Conservation (phyloP, 495 filamentous ascomycete species). For the Niebla homalea region DNA sequence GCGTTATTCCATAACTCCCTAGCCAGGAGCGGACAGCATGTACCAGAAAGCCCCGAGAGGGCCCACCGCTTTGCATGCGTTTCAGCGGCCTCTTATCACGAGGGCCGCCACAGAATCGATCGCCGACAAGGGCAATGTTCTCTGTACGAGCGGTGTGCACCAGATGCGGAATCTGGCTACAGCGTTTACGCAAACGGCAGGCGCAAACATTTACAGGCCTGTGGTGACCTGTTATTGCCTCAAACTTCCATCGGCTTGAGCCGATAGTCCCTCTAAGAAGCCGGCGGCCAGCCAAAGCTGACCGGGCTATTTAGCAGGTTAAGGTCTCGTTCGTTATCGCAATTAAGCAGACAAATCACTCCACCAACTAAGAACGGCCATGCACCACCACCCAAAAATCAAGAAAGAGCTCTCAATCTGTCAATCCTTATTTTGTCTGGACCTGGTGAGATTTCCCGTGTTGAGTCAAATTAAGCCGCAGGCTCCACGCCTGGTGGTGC, state of each 20-base stretch:
- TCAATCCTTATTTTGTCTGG: slow-evolving; percentile 55
- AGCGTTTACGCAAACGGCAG: neutral
- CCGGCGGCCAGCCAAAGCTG: slow-evolving; percentile 48
- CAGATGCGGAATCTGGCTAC: slow-evolving; percentile 1
- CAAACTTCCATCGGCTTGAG: slow-evolving; percentile 58
- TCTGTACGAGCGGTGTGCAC: slow-evolving; percentile 6
- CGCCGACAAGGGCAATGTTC: neutral
- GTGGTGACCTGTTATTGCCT: slow-evolving; percentile 49
- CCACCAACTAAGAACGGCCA: slow-evolving; percentile 55
- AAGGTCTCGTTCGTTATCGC: slow-evolving; percentile 66
- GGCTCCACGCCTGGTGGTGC: slow-evolving; percentile 47
- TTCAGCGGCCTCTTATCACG: neutral
- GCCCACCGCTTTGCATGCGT: slow-evolving; percentile 5
- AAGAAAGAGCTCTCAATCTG: slow-evolving; percentile 53
- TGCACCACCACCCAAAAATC: slow-evolving; percentile 52
- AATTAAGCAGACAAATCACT: slow-evolving; percentile 67
- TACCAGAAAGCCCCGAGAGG: neutral
- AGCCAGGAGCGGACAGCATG: slow-evolving; percentile 1
- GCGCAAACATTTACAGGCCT: slow-evolving; percentile 1
- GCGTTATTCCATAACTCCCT: neutral
- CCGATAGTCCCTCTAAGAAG: slow-evolving; percentile 61
- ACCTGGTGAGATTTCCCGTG: slow-evolving; percentile 56
- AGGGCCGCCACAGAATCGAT: slow-evolving; percentile 1
- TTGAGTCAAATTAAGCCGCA: slow-evolving; percentile 61
- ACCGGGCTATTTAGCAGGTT: slow-evolving; percentile 58